A percentile compares a stretch with the other conserved stretches of the same genome.
These are phyloP conservation scores for Phylloporus sp. DNA, from an alignment of 768 basidiomycete species.

Conservation along the genomic window DNA sequence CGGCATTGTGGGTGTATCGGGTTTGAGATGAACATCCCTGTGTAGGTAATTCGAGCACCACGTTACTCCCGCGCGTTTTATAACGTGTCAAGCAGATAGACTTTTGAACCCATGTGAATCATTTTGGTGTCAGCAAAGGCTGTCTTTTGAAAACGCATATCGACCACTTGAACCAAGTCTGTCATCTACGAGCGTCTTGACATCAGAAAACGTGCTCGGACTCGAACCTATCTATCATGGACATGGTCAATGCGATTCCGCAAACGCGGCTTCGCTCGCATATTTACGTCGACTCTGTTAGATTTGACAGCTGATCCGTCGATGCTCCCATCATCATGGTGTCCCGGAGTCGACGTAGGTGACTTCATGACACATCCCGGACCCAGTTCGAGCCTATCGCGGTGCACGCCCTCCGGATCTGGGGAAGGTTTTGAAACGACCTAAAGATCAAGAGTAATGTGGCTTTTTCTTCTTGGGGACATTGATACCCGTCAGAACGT, in stretches of 20 bases:
- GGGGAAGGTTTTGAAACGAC: conserved; percentile 29
- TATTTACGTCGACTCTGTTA: conserved; percentile 46
- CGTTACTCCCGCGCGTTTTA: background rate
- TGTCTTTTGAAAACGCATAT: background rate
- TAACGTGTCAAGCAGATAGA: background rate
- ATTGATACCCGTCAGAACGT: conserved; percentile 31
- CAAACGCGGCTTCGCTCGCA: conserved; percentile 43
- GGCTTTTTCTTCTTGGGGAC: conserved; percentile 30
- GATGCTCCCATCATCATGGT: conserved; percentile 56
- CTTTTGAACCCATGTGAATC: background rate
- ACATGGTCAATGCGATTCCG: conserved; percentile 27
- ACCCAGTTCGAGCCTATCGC: conserved; percentile 30
- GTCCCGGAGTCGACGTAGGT: conserved; percentile 31
- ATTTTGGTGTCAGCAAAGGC: background rate
- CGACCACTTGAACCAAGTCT: background rate
- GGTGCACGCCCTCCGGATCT: conserved; percentile 32
- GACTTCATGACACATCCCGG: conserved; percentile 33
- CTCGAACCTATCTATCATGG: background rate
- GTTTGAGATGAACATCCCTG: conserved; percentile 26
- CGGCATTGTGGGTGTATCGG: conserved; percentile 42
- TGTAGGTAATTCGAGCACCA: background rate
- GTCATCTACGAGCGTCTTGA: background rate
- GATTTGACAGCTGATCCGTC: conserved; percentile 41
- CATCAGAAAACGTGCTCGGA: background rate
- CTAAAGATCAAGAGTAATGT: conserved; percentile 31